Evolutionary conservation across 164 flowering plant genomes (phyloP), one percentile per base, ranked within the genome.

Genomic region (Houttuynia cordata): DNA sequence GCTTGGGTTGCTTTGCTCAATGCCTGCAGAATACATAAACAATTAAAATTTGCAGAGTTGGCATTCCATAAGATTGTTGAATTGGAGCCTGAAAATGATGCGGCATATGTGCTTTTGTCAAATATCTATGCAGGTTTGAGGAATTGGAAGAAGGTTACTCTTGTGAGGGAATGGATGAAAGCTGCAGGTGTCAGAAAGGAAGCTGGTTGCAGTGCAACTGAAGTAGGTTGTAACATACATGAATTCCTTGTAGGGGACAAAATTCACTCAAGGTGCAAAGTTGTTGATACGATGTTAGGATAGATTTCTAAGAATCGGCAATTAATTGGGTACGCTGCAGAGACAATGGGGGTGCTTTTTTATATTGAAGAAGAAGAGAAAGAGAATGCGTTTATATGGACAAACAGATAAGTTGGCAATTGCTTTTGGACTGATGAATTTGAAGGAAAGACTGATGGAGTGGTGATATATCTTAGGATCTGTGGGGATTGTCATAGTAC

Each of bases 201-300:
- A n/a, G 82, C 83, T n/a, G 85, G 83, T n/a, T 81, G 85, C 60
- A 83, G 83, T 61, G 74, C 73, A n/a, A 73, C 78, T 23, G 83
- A 78, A 64, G 76, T 73, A n/a, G 70, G 62, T 60, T 81, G 82
- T 19, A 74, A 74, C 62, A 77, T 78, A 72, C 87, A 82, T 62
- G 81, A 78, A 67, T 82, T 82, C 67, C 68, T 80, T 62, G 76
- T 60, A 24, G 84, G 82, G 57, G 77, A 80, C 49, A 72, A 70
- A 60, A 59, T 79, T 22, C 82, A 78, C 59, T 76, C 74, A 14
- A 74, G 78, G 47, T 76, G 70, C 47, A 57, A 22, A 10, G 79
- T 73, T 47, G 73, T 80, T 49, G 72, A 80, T 56, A 63, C 8
- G 8, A 75, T 59, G 76, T 42, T 68, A 64, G 76, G 56, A 56